These are phyloP conservation scores for Fusarium denticulatum DNA, from an alignment of 2,329 filamentous ascomycete genomes.

Conservation along the genomic window DNA sequence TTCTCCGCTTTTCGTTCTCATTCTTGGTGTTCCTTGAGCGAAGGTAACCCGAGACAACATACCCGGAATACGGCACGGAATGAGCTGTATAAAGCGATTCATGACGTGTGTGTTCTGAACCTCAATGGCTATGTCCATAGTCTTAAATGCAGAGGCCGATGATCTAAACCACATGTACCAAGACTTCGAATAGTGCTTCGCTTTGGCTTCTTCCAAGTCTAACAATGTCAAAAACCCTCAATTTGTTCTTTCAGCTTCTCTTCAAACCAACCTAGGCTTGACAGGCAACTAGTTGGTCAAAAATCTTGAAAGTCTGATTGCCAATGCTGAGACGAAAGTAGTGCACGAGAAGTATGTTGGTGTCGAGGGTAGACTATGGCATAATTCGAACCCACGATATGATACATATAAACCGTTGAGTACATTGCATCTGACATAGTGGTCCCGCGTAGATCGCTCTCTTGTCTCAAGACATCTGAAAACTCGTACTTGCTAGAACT, in stretches of 20 bases:
- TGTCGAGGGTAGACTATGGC: not conserved
- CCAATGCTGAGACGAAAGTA: not conserved
- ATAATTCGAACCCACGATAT: constrained; percentile 36
- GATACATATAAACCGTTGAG: constrained; percentile 53
- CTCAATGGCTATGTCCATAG: not conserved
- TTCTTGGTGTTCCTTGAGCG: not conserved
- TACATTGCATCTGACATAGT: constrained; percentile 47
- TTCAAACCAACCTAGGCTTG: not conserved
- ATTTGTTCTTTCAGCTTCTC: not conserved
- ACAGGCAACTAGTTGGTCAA: not conserved
- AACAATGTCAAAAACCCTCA: not conserved
- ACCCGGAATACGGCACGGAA: not conserved
- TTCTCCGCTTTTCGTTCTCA: constrained; percentile 12
- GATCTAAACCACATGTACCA: not conserved
- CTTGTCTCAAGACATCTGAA: constrained; percentile 65
- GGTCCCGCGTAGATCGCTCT: constrained; percentile 64
- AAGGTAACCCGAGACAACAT: not conserved
- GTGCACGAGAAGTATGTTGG: not conserved
- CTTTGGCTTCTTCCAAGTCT: not conserved
- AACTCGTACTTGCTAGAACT: constrained; percentile 70
- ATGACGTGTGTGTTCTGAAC: not conserved
- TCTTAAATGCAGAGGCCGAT: not conserved
- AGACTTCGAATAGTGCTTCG: not conserved
- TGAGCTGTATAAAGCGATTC: not conserved
- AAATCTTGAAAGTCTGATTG: not conserved